Evolutionary conservation across 208 protist genomes (phyloP), one percentile per base, ranked within the genome.

Genomic region (Eutreptiella sp.): DNA sequence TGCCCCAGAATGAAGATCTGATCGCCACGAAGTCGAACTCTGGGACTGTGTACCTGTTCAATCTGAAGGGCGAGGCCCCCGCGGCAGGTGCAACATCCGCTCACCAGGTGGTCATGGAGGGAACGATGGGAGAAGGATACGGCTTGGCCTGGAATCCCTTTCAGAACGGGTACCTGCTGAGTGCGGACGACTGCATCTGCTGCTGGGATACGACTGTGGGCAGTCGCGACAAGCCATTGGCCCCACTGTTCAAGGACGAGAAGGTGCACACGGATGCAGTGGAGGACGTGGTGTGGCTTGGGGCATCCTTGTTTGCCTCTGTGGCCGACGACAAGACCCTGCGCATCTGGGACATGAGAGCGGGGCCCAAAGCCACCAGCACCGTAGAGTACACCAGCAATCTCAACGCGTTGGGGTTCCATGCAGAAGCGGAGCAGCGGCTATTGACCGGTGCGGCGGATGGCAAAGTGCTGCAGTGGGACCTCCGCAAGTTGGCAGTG

Each of bases 381-480:
- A 55, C 86, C 7, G 24, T 52, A 11, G 85, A 78, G 7, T 84
- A 90, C 63, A 39, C 27, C 0, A 54, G 38, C 11, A 83, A 91
- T 53, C 72, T 90, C 32, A 95, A 95, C 76, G 78, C 68, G 58
- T 32, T 96, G 3, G 48, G 82, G 21, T 96, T 92, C 68, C 87
- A 87, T 39, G 88, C 86, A 14, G 89, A 80, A 52, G 64, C 29
- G 41, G 88, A 93, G 50, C 82, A 77, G 52, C 29, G 93, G n/a
- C 32, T 93, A 16, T 63, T 71, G 2, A 92, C 88, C 3, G 87
- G 81, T 38, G 82, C 78, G 0, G 55, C 65, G 2, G 86, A 92
- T 64, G 73, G 64, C 64, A 89, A 63, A 0, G 73, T 89, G 7
- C 80, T 73, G 1, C 54, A 94, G 16, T 95, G 87, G 87, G 90